Evolutionary conservation across 169 alveolate species (phyloP).

Genomic region (Babesia bovis): DNA sequence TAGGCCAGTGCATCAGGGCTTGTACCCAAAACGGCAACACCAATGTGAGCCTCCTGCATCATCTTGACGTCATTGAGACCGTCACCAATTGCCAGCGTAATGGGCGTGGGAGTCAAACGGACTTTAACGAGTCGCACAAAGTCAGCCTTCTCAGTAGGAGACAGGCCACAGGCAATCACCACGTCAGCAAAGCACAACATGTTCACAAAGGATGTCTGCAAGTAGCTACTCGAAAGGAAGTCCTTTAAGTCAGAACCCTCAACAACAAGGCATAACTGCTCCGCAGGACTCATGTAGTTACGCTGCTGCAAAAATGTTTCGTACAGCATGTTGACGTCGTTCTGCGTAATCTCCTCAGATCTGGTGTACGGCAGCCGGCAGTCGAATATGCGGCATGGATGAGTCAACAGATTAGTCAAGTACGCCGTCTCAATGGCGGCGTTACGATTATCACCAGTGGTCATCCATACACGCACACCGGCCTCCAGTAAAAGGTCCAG

Average conservation of each 20-base stretch:
- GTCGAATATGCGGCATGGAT: constrained; percentile 41
- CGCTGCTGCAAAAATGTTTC: constrained; percentile 66
- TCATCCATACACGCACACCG: constrained; percentile 84
- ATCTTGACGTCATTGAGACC: constrained; percentile 75
- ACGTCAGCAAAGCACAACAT: constrained; percentile 77
- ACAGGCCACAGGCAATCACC: constrained; percentile 70
- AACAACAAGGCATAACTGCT: constrained; percentile 70
- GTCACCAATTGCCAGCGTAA: constrained; percentile 77
- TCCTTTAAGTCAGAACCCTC: constrained; percentile 69
- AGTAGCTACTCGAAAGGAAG: constrained; percentile 57
- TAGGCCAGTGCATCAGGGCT: constrained; percentile 30
- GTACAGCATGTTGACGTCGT: constrained; percentile 57
- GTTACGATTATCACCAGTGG: constrained; percentile 85
- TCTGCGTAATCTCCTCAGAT: constrained; percentile 2
- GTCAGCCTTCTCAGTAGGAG: constrained; percentile 74
- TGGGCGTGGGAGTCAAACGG: constrained; percentile 72
- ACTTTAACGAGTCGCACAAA: constrained; percentile 65
- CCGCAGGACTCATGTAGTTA: constrained; percentile 56
- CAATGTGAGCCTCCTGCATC: constrained; percentile 59
- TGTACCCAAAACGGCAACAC: constrained; percentile 41
- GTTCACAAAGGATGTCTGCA: constrained; percentile 73
- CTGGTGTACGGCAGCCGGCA: constrained; percentile 21
- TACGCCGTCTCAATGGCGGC: constrained; percentile 51
- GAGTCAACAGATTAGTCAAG: constrained; percentile 21
- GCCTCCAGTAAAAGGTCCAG: constrained; percentile 72